Conservation (phyloP, 768 basidiomycete genomes). For the Mrakia blollopis region DNA sequence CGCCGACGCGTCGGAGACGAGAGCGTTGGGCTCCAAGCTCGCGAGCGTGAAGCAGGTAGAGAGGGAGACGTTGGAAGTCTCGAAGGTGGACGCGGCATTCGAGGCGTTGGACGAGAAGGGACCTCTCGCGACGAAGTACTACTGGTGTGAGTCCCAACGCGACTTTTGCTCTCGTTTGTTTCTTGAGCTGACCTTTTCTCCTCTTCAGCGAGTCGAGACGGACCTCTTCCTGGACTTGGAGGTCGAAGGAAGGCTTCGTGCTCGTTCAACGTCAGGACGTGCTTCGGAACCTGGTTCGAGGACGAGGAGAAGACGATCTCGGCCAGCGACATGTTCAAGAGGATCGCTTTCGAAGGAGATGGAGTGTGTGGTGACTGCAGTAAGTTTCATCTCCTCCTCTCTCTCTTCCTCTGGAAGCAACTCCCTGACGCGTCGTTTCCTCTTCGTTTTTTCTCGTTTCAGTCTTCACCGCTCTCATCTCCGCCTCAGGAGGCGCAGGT, state of each 20-base stretch:
- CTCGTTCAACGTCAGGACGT: not conserved
- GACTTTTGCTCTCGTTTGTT: not conserved
- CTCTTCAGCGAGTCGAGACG: conserved; percentile 26
- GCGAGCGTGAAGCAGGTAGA: not conserved
- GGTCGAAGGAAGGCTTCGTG: not conserved
- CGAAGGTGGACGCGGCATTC: not conserved
- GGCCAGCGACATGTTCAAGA: conserved; percentile 22
- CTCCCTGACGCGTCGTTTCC: not conserved
- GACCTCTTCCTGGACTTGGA: not conserved
- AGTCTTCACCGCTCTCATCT: conserved; percentile 27
- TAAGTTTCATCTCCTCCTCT: not conserved
- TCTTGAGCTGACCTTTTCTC: not conserved
- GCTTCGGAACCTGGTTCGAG: conserved; percentile 25
- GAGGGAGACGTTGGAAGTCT: not conserved
- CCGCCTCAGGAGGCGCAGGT: conserved; percentile 17
- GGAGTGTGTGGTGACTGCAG: conserved; percentile 21
- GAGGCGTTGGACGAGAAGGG: not conserved
- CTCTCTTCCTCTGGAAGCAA: not conserved
- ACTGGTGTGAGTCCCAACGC: conserved; percentile 17
- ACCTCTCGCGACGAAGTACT: not conserved
- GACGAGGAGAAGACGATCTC: not conserved
- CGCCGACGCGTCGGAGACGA: not conserved
- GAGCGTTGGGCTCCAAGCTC: no score
- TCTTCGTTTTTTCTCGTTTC: not conserved
- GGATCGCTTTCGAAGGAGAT: conserved; percentile 8